Conservation (phyloP, 2,329 filamentous ascomycete genomes). For the Tolypocladium tundrense region DNA sequence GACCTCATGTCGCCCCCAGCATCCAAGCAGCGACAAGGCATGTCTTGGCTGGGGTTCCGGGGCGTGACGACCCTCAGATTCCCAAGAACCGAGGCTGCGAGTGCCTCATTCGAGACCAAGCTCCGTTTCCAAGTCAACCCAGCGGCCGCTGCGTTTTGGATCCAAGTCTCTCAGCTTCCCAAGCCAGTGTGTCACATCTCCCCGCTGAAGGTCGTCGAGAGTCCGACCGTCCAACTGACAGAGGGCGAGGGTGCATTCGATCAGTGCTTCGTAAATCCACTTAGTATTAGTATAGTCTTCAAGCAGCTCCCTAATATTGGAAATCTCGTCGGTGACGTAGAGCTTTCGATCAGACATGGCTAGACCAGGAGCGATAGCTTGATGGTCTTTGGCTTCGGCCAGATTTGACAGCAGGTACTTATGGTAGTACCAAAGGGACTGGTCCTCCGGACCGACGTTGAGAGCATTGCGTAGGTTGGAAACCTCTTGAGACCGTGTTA, state of each 20-base stretch:
- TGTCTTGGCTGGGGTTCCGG: neutral
- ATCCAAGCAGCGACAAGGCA: neutral
- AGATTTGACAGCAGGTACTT: conserved; percentile 71
- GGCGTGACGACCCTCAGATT: neutral
- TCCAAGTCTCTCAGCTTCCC: conserved; percentile 58
- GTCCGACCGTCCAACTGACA: conserved; percentile 38
- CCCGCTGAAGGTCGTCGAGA: conserved; percentile 27
- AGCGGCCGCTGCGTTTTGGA: conserved; percentile 62
- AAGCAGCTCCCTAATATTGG: conserved; percentile 57
- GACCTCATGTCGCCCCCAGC: neutral
- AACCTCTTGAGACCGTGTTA: conserved; percentile 45
- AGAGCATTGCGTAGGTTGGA: conserved; percentile 65
- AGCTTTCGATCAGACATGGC: conserved; percentile 47
- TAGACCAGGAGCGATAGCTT: conserved; percentile 56
- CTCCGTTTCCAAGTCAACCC: conserved; percentile 56
- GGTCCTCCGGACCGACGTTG: conserved; percentile 85
- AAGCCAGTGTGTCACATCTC: conserved; percentile 48
- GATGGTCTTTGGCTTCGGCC: conserved; percentile 34
- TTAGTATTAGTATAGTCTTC: conserved; percentile 54
- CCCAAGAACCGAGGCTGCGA: neutral
- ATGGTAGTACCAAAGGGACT: conserved; percentile 96
- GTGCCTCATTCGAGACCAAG: conserved; percentile 10
- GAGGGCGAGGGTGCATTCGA: conserved; percentile 61
- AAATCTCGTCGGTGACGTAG: conserved; percentile 62
- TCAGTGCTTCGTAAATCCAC: conserved; percentile 80